These are phyloP conservation scores for Panicum miliaceum DNA, from an alignment of 176 grass and related monocot genomes.

Conservation along the genomic window DNA sequence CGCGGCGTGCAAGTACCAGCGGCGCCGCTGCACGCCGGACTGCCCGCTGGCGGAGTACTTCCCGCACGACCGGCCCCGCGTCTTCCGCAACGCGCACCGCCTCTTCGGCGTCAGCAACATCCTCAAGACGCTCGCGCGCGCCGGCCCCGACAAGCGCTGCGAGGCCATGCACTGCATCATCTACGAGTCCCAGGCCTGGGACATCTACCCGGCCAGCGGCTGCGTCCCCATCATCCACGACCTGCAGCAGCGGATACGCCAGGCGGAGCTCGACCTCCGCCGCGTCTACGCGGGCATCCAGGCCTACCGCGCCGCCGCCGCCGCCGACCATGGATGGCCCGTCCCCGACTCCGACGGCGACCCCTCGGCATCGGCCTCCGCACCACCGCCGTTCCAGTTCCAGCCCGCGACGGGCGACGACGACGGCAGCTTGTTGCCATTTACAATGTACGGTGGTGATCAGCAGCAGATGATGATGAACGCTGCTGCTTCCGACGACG, in stretches of 20 bases:
- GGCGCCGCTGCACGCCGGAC: constrained; percentile 27
- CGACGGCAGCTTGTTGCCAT: background rate
- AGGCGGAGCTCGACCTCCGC: background rate
- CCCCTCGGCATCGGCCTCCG: no score
- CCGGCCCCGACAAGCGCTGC: background rate
- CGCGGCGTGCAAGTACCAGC: constrained; percentile 48
- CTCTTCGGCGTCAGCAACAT: constrained; percentile 58
- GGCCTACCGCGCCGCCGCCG: background rate
- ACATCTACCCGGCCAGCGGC: constrained; percentile 19
- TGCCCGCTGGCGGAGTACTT: constrained; percentile 42
- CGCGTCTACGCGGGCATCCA: background rate
- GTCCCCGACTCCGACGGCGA: background rate
- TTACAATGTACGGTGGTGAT: background rate
- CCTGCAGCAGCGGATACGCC: background rate
- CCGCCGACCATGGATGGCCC: background rate
- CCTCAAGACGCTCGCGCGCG: constrained; percentile 24
- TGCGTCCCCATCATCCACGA: constrained; percentile 18
- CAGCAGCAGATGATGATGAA: background rate
- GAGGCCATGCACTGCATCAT: constrained; percentile 39
- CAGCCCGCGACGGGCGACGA: background rate
- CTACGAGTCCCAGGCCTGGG: constrained; percentile 38
- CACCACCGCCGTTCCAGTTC: background rate
- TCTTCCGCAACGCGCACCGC: constrained; percentile 41
- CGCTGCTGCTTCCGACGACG: background rate
- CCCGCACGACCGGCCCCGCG: constrained; percentile 19